Evolutionary conservation across 306 rosid genomes (phyloP).

Genomic region (Comarum palustre): DNA sequence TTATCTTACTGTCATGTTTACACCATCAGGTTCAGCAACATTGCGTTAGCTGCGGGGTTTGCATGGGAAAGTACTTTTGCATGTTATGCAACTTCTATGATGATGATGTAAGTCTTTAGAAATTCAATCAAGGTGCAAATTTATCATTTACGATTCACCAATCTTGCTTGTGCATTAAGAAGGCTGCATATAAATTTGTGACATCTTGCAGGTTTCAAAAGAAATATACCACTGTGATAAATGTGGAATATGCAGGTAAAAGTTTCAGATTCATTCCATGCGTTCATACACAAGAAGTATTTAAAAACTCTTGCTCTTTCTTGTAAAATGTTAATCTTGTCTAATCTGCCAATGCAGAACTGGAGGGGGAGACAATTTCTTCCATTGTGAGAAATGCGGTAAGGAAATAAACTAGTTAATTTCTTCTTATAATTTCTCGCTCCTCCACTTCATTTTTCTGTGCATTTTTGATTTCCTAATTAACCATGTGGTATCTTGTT

Average conservation of each 20-base stretch:
- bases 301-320: background rate
- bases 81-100: conserved; percentile 59
- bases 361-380: conserved; percentile 64
- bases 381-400: conserved; percentile 64
- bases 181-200: background rate
- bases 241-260: conserved; percentile 78
- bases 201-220: conserved; percentile 45
- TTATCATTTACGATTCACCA: background rate
- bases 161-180: background rate
- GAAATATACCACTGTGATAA: conserved; percentile 62
- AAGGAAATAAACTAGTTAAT: conserved; percentile 3
- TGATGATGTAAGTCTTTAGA: conserved; percentile 48
- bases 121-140: background rate
- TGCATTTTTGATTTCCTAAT: background rate
- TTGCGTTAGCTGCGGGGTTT: conserved; percentile 61
- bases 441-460: background rate
- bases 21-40: conserved; percentile 60
- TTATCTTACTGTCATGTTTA: background rate
- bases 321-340: background rate
- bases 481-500: background rate
- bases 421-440: background rate
- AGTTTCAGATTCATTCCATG: background rate
- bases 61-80: conserved; percentile 72
- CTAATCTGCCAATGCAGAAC: conserved; percentile 32
- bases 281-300: background rate